Evolutionary conservation across 192 early-diverging fungal genomes (phyloP).

Genomic region (Ambispora gerdemannii): DNA sequence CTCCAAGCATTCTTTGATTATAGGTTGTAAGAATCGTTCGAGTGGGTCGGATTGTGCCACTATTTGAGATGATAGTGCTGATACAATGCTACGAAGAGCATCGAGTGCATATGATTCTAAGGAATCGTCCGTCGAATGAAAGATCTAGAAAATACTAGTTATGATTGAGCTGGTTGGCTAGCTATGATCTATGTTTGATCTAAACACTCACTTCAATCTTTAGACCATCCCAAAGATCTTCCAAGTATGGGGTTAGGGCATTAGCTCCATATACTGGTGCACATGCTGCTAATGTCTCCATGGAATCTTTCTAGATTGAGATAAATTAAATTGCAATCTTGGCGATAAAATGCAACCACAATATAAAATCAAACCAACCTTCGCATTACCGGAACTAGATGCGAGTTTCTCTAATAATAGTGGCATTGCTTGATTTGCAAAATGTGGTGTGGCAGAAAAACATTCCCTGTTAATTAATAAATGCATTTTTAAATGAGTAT

Average conservation of each 20-base stretch:
- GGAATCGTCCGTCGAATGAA: constrained; percentile 70
- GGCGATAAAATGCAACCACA: neutral
- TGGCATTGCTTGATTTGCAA: constrained; percentile 81
- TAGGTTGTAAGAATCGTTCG: constrained; percentile 47
- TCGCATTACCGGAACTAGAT: constrained; percentile 81
- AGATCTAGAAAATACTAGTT: constrained; percentile 56
- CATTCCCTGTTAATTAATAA: constrained; percentile 48
- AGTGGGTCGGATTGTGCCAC: constrained; percentile 45
- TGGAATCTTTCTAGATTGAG: constrained; percentile 71
- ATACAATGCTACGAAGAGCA: constrained; percentile 57
- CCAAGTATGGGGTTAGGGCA: constrained; percentile 62
- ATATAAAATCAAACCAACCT: constrained; percentile 46
- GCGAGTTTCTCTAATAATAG: constrained; percentile 87
- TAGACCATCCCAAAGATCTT: constrained; percentile 71
- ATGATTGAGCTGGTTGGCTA: neutral
- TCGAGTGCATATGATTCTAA: constrained; percentile 66
- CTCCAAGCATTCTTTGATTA: constrained; percentile 56
- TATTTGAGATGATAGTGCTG: constrained; percentile 57
- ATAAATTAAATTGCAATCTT: neutral
- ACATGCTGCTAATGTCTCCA: constrained; percentile 82
- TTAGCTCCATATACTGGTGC: constrained; percentile 72
- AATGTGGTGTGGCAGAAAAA: constrained; percentile 72
- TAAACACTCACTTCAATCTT: constrained; percentile 57
- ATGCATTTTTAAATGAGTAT: neutral
- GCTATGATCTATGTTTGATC: neutral